A percentile compares a stretch with the other conserved stretches of the same genome.
phyloP scores from a whole-genome alignment of 441 rosid genomes.

The Gossypium aridum region DNA sequence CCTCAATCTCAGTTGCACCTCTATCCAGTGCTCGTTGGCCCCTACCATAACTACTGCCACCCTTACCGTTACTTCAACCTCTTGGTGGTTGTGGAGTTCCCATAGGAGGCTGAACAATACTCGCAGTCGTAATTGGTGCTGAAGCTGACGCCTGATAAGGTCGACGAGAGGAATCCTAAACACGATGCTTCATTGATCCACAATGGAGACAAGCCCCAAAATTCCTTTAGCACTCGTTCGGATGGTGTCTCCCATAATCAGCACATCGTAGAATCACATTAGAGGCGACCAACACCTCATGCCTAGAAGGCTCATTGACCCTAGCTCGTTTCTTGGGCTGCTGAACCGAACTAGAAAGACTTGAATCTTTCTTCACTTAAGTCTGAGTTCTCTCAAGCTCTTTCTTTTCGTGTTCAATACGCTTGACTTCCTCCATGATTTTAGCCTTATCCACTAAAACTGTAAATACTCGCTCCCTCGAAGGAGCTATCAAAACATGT shows the following conservation, averaged over 20 bases:
- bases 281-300: background rate
- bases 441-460: background rate
- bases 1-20: background rate
- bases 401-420: background rate
- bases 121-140: background rate
- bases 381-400: background rate
- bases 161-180: background rate
- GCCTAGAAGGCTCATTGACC: background rate
- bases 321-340: no score
- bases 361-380: background rate
- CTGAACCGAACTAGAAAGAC: background rate
- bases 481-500: background rate
- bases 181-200: background rate
- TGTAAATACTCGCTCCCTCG: no score
- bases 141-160: background rate
- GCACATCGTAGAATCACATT: background rate
- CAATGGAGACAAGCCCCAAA: background rate
- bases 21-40: background rate
- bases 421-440: background rate
- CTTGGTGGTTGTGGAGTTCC: background rate
- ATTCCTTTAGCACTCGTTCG: background rate
- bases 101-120: background rate
- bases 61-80: background rate
- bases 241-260: no score
- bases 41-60: background rate